These are phyloP conservation scores for Clathrus columnatus DNA, from an alignment of 768 basidiomycete species.

Conservation along the genomic window DNA sequence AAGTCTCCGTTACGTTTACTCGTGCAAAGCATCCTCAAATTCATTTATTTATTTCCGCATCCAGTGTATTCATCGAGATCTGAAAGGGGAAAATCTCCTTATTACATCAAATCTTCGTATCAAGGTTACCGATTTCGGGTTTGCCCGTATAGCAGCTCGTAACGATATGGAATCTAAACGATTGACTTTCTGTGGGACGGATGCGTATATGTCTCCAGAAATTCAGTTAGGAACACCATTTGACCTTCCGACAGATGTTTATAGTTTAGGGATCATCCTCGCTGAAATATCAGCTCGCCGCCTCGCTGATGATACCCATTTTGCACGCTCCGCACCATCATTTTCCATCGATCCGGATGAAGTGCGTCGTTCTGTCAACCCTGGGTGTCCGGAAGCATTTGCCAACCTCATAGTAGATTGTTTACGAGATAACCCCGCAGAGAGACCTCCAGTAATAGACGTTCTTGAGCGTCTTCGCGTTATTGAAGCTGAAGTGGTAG, in stretches of 20 bases:
- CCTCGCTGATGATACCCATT: conserved; percentile 73
- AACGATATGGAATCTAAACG: conserved; percentile 85
- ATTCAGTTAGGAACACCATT: conserved; percentile 89
- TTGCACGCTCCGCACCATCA: conserved; percentile 68
- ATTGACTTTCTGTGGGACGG: conserved; percentile 81
- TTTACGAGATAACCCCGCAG: conserved; percentile 49
- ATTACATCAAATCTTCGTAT: conserved; percentile 89
- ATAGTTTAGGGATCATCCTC: conserved; percentile 87
- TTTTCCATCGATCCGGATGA: conserved; percentile 76
- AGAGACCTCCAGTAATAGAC: conserved; percentile 65
- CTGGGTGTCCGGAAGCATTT: conserved; percentile 74
- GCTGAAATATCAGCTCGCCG: conserved; percentile 81
- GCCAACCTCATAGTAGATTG: conserved; percentile 75
- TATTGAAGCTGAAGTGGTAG: conserved; percentile 79
- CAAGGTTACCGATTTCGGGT: conserved; percentile 99
- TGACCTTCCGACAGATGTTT: conserved; percentile 89
- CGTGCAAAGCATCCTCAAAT: conserved; percentile 55
- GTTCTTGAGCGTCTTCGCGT: conserved; percentile 71
- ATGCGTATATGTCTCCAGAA: conserved; percentile 96
- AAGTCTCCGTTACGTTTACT: not conserved
- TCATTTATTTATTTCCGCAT: not conserved
- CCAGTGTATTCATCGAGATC: conserved; percentile 50
- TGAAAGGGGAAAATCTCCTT: conserved; percentile 97
- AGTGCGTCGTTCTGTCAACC: conserved; percentile 53
- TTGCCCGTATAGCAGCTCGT: conserved; percentile 87